These are phyloP conservation scores for Marasmius oreades DNA, from an alignment of 1,284 basidiomycete genomes.

Conservation along the genomic window DNA sequence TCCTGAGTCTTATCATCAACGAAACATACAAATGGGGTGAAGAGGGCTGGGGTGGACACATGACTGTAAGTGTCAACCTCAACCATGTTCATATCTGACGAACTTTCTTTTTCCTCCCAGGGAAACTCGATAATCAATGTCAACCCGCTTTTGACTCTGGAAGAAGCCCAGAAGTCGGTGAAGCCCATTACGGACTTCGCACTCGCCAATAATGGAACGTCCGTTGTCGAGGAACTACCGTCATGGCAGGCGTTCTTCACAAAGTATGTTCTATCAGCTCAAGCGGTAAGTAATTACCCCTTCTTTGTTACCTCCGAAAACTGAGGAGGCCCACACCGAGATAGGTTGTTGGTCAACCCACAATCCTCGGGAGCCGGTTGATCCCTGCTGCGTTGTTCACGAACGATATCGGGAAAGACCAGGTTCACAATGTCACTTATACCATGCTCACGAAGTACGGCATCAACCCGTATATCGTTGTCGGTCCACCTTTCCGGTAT, in stretches of 20 bases:
- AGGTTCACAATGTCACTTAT: slow-evolving; percentile 23
- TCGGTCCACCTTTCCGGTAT: slow-evolving; percentile 38
- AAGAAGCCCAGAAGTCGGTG: slow-evolving; percentile 28
- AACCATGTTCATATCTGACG: not conserved
- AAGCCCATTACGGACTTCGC: slow-evolving; percentile 28
- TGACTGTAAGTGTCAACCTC: slow-evolving; percentile 26
- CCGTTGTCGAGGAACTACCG: slow-evolving; percentile 28
- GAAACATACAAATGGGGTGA: slow-evolving; percentile 38
- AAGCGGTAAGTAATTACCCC: slow-evolving; percentile 1
- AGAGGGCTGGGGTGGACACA: slow-evolving; percentile 53
- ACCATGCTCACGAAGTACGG: slow-evolving; percentile 21
- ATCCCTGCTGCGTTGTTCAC: slow-evolving; percentile 26
- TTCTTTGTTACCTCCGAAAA: not conserved
- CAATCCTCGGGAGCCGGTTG: slow-evolving; percentile 28
- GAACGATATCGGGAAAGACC: slow-evolving; percentile 20
- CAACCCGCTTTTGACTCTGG: slow-evolving; percentile 25
- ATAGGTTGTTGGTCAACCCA: slow-evolving; percentile 27
- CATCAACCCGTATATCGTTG: slow-evolving; percentile 25
- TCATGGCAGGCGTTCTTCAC: slow-evolving; percentile 29
- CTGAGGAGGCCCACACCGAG: not conserved
- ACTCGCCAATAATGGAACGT: slow-evolving; percentile 25
- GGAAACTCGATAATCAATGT: slow-evolving; percentile 15
- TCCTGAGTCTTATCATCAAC: slow-evolving; percentile 32
- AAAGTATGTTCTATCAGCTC: slow-evolving; percentile 12
- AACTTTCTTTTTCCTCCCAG: not conserved